Percentiles rank a stretch among this genome's conserved stretches.
These are phyloP conservation scores for Achaetomium macrosporum DNA, from an alignment of 2,329 filamentous ascomycete genomes.

Conservation along the genomic window DNA sequence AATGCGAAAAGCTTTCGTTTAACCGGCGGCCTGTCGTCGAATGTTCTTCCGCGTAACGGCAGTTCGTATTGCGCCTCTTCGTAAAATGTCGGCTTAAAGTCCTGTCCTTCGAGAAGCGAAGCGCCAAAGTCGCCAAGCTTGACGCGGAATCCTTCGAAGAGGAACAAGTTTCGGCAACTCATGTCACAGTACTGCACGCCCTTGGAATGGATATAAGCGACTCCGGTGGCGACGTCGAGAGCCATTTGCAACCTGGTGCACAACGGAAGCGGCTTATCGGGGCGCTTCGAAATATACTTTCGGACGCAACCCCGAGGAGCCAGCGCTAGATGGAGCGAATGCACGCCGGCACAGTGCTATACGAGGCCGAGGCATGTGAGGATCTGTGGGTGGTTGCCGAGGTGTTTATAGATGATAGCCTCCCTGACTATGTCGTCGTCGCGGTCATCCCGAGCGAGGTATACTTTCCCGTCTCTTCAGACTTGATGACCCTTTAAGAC, in stretches of 20 bases:
- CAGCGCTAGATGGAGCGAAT: background rate
- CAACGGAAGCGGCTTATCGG: background rate
- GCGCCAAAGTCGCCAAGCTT: constrained; percentile 9
- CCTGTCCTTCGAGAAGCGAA: background rate
- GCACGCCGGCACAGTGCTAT: background rate
- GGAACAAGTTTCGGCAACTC: background rate
- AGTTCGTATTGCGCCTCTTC: constrained; percentile 5
- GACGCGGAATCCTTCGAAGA: constrained; percentile 5
- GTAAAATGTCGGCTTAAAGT: background rate
- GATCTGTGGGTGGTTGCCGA: constrained; percentile 2
- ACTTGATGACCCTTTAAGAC: constrained; percentile 8
- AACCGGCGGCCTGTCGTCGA: background rate
- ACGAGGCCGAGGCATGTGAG: constrained; percentile 4
- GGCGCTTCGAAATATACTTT: background rate
- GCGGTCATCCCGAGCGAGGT: background rate
- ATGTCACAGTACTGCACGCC: constrained; percentile 1
- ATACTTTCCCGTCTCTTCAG: background rate
- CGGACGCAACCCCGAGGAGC: background rate
- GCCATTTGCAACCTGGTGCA: background rate
- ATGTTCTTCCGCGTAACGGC: background rate
- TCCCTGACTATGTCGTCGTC: constrained; percentile 1
- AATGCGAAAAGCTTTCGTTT: constrained; percentile 5
- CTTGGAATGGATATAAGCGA: background rate
- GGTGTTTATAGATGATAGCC: constrained; percentile 2
- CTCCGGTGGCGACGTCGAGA: background rate